Conservation (phyloP, 2,329 filamentous ascomycete genomes). For the Cladophialophora immunda region DNA sequence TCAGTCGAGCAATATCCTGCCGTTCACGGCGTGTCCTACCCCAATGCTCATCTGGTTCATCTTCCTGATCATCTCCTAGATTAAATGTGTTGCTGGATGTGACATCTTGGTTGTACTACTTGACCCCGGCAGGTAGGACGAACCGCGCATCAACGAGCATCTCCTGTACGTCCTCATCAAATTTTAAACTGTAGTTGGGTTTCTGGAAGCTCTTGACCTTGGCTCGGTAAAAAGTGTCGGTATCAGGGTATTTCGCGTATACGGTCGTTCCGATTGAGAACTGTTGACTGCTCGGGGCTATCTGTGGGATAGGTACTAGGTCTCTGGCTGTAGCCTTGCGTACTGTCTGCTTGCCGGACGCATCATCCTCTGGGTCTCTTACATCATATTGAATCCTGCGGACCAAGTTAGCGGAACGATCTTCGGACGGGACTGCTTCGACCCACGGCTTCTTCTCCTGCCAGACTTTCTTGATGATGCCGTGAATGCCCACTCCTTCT, state of each 20-base stretch:
- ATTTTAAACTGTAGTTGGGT: constrained; percentile 67
- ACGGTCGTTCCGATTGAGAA: constrained; percentile 73
- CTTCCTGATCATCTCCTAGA: constrained; percentile 6
- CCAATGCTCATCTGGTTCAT: constrained; percentile 12
- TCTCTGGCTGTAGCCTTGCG: constrained; percentile 75
- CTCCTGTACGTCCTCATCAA: constrained; percentile 78
- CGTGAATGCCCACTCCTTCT: constrained; percentile 70
- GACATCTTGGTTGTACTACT: constrained; percentile 55
- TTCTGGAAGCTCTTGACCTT: constrained; percentile 73
- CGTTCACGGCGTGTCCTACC: not conserved
- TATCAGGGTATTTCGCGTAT: constrained; percentile 81
- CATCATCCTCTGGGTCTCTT: constrained; percentile 39
- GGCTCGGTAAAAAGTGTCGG: constrained; percentile 85
- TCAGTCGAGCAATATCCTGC: not conserved
- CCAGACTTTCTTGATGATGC: constrained; percentile 77
- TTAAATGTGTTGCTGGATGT: constrained; percentile 37
- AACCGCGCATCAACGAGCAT: constrained; percentile 78
- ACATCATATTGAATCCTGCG: constrained; percentile 36
- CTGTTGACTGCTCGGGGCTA: constrained; percentile 67
- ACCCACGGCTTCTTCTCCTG: constrained; percentile 75
- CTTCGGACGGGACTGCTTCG: constrained; percentile 17
- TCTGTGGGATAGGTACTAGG: constrained; percentile 78
- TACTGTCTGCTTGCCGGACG: constrained; percentile 37
- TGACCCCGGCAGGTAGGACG: constrained; percentile 69
- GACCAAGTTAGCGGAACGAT: constrained; percentile 25